Conservation (phyloP, 495 filamentous ascomycete species). For the Aspergillus cristatus region DNA sequence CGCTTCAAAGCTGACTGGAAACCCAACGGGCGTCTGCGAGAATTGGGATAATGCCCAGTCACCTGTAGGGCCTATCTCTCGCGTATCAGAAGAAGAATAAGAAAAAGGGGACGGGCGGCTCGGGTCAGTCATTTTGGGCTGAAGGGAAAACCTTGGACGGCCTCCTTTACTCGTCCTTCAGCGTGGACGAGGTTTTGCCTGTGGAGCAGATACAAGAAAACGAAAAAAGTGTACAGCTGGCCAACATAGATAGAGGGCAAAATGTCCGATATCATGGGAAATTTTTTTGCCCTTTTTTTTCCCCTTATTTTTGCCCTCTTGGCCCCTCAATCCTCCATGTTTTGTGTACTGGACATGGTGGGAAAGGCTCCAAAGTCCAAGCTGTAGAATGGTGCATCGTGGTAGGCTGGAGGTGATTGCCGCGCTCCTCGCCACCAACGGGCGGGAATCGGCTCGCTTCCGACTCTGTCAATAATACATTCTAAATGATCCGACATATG, state of each 20-base stretch:
- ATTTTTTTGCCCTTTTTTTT: neutral
- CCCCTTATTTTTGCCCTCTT: neutral
- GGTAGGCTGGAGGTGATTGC: conserved; percentile 32
- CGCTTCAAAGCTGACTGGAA: conserved; percentile 10
- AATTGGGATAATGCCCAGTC: conserved; percentile 13
- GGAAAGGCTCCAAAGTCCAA: no score
- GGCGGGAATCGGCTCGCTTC: neutral
- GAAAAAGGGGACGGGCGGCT: conserved; percentile 14
- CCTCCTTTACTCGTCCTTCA: conserved; percentile 8
- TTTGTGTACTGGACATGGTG: no score
- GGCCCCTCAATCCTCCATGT: no score
- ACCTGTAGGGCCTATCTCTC: conserved; percentile 15
- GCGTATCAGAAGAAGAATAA: conserved; percentile 12
- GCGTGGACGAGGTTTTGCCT: conserved; percentile 1
- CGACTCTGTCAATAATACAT: neutral
- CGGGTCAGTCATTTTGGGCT: conserved; percentile 20
- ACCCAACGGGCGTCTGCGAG: conserved; percentile 6
- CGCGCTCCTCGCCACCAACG: conserved; percentile 18
- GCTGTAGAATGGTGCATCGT: conserved; percentile 8
- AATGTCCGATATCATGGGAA: neutral
- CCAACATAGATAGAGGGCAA: no score
- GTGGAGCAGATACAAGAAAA: neutral
- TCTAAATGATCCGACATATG: no score
- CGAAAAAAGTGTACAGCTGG: neutral
- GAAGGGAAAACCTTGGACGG: conserved; percentile 3